These are phyloP conservation scores for Zygotorulaspora mrakii DNA, from an alignment of 1,139 yeast genomes.

Conservation along the genomic window DNA sequence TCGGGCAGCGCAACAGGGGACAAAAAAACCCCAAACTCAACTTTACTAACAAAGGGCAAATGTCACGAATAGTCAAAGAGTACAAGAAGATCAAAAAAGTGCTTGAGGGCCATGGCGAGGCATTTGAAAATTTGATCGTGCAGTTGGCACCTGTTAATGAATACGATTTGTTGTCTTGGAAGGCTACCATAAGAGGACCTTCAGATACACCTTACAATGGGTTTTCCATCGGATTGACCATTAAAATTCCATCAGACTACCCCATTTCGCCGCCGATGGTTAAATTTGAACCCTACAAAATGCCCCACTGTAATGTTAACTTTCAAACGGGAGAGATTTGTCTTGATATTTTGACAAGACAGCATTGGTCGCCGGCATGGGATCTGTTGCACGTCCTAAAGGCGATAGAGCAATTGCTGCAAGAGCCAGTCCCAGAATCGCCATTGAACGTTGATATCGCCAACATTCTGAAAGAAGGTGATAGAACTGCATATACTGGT, in stretches of 20 bases:
- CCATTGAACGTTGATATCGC: constrained; percentile 87
- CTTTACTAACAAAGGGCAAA: constrained; percentile 7
- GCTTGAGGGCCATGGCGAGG: constrained; percentile 33
- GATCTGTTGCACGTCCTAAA: constrained; percentile 63
- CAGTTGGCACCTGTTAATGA: constrained; percentile 44
- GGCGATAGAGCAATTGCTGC: constrained; percentile 66
- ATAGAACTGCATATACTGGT: constrained; percentile 52
- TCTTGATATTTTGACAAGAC: constrained; percentile 64
- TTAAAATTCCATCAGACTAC: constrained; percentile 52
- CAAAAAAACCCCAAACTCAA: too few species aligned
- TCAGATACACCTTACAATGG: constrained; percentile 49
- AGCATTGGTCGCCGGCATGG: constrained; percentile 88
- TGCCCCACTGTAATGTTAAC: constrained; percentile 75
- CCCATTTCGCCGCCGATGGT: constrained; percentile 71
- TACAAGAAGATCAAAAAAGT: constrained; percentile 40
- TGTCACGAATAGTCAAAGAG: constrained; percentile 40
- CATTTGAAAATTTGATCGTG: constrained; percentile 38
- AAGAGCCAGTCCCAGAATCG: constrained; percentile 79
- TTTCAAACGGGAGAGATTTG: constrained; percentile 74
- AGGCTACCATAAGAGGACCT: constrained; percentile 58
- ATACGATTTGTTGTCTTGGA: constrained; percentile 53
- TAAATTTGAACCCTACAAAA: constrained; percentile 46
- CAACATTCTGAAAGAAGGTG: constrained; percentile 62
- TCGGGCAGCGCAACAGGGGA: background rate
- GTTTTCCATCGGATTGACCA: constrained; percentile 56